These are phyloP conservation scores for Ceratobasidium sp. DNA, from an alignment of 1,284 basidiomycete genomes.

Conservation along the genomic window DNA sequence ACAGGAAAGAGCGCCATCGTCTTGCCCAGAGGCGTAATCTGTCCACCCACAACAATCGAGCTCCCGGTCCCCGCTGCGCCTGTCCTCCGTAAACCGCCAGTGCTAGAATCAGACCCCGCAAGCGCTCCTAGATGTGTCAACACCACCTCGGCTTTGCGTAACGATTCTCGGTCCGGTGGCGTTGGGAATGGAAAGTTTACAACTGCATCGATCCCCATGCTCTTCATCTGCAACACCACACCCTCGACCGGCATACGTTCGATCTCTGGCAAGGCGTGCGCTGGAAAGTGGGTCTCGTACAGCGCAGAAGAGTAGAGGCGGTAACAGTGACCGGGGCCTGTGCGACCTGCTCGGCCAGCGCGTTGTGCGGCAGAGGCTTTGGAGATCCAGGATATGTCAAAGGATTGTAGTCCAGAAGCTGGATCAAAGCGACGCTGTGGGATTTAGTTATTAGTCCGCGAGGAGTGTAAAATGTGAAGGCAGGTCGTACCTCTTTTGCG, in stretches of 20 bases:
- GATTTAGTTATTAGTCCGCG: slow-evolving; percentile 26
- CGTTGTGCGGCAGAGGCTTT: slow-evolving; percentile 82
- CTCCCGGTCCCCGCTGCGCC: slow-evolving; percentile 51
- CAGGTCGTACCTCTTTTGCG: slow-evolving; percentile 78
- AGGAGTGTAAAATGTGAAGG: slow-evolving; percentile 19
- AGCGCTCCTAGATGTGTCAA: slow-evolving; percentile 90
- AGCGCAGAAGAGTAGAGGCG: slow-evolving; percentile 80
- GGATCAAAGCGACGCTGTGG: slow-evolving; percentile 70
- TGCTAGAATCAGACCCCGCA: slow-evolving; percentile 56
- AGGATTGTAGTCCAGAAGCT: slow-evolving; percentile 75
- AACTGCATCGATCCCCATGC: slow-evolving; percentile 98
- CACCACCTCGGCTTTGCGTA: slow-evolving; percentile 86
- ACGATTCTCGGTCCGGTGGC: slow-evolving; percentile 84
- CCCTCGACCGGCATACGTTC: slow-evolving; percentile 97
- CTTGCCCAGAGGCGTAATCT: slow-evolving; percentile 89
- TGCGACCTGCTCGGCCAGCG: slow-evolving; percentile 81
- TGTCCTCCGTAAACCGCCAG: slow-evolving; percentile 53
- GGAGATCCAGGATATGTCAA: slow-evolving; percentile 80
- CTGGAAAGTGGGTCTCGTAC: slow-evolving; percentile 92
- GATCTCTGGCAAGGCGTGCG: slow-evolving; percentile 93
- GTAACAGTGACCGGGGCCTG: slow-evolving; percentile 84
- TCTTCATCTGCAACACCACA: slow-evolving; percentile 98
- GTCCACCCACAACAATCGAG: slow-evolving; percentile 61
- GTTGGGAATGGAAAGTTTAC: slow-evolving; percentile 99
- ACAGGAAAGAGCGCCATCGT: slow-evolving; percentile 96